phyloP scores from a whole-genome alignment of 176 grass and related monocot species.

The Poa pratensis region DNA sequence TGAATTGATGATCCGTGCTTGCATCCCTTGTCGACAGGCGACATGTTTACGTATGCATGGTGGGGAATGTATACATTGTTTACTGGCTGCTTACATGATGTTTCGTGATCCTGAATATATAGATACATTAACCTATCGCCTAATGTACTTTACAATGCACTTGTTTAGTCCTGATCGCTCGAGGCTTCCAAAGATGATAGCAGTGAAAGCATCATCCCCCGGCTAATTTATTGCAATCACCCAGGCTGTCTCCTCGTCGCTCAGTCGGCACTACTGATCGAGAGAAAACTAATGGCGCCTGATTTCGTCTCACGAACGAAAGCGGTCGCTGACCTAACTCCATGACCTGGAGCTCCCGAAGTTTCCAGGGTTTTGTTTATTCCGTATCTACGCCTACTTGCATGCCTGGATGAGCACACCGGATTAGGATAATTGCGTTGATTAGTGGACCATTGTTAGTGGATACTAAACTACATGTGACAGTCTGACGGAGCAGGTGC shows the following conservation, averaged over 20 bases:
- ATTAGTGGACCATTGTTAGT: constrained; percentile 39
- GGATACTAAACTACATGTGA: constrained; percentile 5
- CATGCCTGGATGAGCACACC: background rate
- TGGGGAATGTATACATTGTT: background rate
- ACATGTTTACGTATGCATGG: background rate
- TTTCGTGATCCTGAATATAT: constrained; percentile 5
- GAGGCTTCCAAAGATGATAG: constrained; percentile 6
- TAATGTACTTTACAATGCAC: background rate
- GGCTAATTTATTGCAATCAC: constrained; percentile 27
- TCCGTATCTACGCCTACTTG: background rate
- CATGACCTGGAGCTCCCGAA: constrained; percentile 41
- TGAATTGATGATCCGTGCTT: background rate
- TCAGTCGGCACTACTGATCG: constrained; percentile 23
- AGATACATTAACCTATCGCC: background rate
- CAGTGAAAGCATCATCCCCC: background rate
- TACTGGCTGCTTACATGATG: background rate
- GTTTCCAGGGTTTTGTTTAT: constrained; percentile 40
- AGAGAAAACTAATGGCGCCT: constrained; percentile 25
- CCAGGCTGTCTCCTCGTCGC: constrained; percentile 42
- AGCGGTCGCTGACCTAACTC: constrained; percentile 47
- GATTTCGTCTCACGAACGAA: constrained; percentile 39
- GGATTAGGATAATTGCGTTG: background rate
- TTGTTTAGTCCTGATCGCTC: background rate
- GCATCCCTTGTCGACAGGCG: background rate
- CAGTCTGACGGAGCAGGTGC: constrained; percentile 20